Evolutionary conservation across 2,329 filamentous ascomycete species (phyloP).

Genomic region (Hypoxylon sp.): DNA sequence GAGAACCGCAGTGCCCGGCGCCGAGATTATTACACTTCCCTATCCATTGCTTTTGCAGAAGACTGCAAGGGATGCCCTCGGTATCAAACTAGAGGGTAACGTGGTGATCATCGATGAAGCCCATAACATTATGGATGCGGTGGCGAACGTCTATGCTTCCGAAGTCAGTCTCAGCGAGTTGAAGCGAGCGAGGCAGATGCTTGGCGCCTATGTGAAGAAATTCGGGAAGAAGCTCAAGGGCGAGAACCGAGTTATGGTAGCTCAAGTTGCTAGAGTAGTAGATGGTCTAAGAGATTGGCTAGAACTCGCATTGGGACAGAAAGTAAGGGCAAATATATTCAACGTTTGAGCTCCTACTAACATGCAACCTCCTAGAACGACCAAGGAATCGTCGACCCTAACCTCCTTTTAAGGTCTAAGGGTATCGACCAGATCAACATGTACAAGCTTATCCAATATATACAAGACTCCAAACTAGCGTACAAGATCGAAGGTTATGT

Average conservation of each 20-base stretch:
- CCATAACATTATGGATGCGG: constrained; percentile 97
- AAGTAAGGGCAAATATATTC: constrained; percentile 57
- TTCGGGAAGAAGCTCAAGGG: constrained; percentile 92
- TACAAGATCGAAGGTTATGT: constrained; percentile 95
- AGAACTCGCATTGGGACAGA: constrained; percentile 64
- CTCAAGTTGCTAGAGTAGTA: constrained; percentile 86
- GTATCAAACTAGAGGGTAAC: constrained; percentile 87
- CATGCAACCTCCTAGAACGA: constrained; percentile 54
- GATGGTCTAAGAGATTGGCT: constrained; percentile 83
- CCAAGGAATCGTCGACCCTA: constrained; percentile 79
- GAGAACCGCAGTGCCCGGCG: constrained; percentile 82
- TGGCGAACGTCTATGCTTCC: constrained; percentile 87
- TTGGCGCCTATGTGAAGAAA: constrained; percentile 85
- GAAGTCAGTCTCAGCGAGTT: constrained; percentile 82
- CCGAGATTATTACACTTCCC: constrained; percentile 92
- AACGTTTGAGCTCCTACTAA: constrained; percentile 37
- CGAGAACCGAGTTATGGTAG: constrained; percentile 91
- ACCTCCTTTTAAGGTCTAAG: constrained; percentile 82
- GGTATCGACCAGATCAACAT: constrained; percentile 96
- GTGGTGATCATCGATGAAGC: constrained; percentile 98
- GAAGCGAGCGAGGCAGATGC: constrained; percentile 78
- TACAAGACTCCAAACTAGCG: constrained; percentile 92
- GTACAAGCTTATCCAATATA: constrained; percentile 87
- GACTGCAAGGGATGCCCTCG: constrained; percentile 87
- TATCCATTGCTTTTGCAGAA: constrained; percentile 92